Evolutionary conservation across 2,329 filamentous ascomycete genomes (phyloP).

Genomic region (Calonectria hawksworthii): DNA sequence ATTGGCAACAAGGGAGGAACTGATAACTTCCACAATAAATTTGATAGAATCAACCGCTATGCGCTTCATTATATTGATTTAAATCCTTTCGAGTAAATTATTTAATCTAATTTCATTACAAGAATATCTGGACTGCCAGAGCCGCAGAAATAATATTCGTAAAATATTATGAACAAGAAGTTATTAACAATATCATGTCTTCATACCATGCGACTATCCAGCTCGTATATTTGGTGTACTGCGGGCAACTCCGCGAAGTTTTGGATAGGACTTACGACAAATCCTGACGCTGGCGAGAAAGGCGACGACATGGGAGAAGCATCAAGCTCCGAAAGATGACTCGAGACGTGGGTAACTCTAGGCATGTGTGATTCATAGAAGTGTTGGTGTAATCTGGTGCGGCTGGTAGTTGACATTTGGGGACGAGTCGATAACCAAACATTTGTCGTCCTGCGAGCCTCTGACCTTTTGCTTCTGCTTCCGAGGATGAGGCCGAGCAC

Average conservation of each 20-base stretch:
- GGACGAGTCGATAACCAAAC: not conserved
- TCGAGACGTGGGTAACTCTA: not conserved
- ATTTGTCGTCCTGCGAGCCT: not conserved
- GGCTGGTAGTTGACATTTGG: not conserved
- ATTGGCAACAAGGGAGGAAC: too few species aligned
- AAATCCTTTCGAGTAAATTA: not conserved
- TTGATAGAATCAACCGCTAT: too few species aligned
- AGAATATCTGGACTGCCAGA: not conserved
- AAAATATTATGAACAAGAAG: too few species aligned
- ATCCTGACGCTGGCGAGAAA: not conserved
- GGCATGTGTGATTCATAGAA: not conserved
- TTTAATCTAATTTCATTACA: not conserved
- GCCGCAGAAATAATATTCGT: not conserved
- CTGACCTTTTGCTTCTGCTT: not conserved
- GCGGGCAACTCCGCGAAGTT: not conserved
- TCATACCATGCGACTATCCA: constrained; percentile 7
- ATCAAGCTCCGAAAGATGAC: not conserved
- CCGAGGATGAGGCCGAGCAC: not conserved
- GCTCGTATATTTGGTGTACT: not conserved
- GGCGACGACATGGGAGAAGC: not conserved
- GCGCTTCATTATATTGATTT: not conserved
- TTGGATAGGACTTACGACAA: not conserved
- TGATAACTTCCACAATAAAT: too few species aligned
- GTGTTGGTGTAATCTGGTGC: not conserved
- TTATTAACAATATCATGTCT: not conserved